Percentiles rank a stretch among this genome's conserved stretches.
Evolutionary conservation across 768 basidiomycete genomes (phyloP).

Genomic region (Kondoa subrosea): DNA sequence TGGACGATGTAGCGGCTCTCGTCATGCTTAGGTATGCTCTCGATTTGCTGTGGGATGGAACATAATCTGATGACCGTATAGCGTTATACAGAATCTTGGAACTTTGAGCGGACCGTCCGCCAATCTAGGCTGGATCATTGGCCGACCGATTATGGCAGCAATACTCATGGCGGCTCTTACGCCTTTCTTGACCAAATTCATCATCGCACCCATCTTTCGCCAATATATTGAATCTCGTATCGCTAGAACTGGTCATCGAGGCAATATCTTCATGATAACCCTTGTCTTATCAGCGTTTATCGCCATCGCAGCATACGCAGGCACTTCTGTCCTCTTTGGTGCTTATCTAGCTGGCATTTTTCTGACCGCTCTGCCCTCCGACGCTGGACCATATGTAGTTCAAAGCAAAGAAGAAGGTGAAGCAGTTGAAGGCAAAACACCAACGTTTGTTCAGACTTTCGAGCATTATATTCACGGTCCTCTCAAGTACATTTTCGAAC

Average conservation of each 20-base stretch:
- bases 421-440: background rate
- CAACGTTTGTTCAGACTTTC: conserved; percentile 31
- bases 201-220: conserved; percentile 27
- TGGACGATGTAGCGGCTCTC: conserved; percentile 50
- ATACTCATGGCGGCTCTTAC: conserved; percentile 39
- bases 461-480: conserved; percentile 34
- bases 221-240: conserved; percentile 5
- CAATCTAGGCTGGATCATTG: conserved; percentile 33
- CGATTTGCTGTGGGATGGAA: no score
- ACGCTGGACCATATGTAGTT: background rate
- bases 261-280: conserved; percentile 34
- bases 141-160: conserved; percentile 44
- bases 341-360: conserved; percentile 46
- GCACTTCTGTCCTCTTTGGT: conserved; percentile 48
- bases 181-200: conserved; percentile 32
- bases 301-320: conserved; percentile 39
- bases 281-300: conserved; percentile 37
- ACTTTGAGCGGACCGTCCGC: conserved; percentile 5
- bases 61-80: no score
- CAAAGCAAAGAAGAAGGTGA: background rate
- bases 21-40: conserved; percentile 38
- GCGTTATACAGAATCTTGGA: no score
- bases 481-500: conserved; percentile 39
- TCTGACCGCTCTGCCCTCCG: conserved; percentile 32
- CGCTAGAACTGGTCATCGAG: background rate